Conservation (phyloP, 2,329 filamentous ascomycete genomes). For the Colletotrichum brevisporum region DNA sequence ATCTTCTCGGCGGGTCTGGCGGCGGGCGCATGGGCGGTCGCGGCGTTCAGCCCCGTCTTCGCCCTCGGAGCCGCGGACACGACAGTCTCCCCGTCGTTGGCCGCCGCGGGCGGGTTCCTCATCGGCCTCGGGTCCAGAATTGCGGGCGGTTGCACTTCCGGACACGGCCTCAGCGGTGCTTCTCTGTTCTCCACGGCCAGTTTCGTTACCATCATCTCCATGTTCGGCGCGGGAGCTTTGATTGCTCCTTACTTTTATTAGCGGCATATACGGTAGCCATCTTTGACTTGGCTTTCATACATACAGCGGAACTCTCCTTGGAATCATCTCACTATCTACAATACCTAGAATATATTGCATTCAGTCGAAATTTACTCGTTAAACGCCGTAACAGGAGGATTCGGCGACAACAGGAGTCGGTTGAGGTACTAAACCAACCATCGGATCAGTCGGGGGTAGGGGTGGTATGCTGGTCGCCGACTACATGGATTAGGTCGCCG, state of each 20-base stretch:
- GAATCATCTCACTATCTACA: not conserved
- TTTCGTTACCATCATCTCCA: conserved; percentile 70
- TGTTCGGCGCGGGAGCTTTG: conserved; percentile 66
- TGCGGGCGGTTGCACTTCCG: conserved; percentile 77
- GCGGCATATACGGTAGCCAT: not conserved
- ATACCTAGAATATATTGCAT: too few relatives aligned
- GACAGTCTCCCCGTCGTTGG: conserved; percentile 53
- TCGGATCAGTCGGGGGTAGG: too few relatives aligned
- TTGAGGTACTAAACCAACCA: too few relatives aligned
- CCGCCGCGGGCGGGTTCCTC: conserved; percentile 67
- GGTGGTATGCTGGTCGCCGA: too few relatives aligned
- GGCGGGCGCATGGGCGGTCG: conserved; percentile 59
- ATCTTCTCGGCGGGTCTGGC: conserved; percentile 68
- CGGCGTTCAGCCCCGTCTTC: conserved; percentile 50
- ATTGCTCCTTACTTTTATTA: conserved; percentile 43
- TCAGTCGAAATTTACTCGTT: too few relatives aligned
- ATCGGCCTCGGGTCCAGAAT: conserved; percentile 73
- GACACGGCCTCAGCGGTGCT: conserved; percentile 78
- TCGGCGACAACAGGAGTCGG: too few relatives aligned
- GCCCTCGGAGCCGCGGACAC: conserved; percentile 45
- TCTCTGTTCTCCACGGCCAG: conserved; percentile 74
- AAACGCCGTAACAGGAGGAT: too few relatives aligned
- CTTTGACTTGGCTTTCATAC: not conserved
- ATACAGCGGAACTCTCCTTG: not conserved
- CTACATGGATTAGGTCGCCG: too few relatives aligned